A percentile compares a stretch with the other conserved stretches of the same genome.
Conservation (phyloP, 306 rosid species). For the Calophaca sinica region DNA sequence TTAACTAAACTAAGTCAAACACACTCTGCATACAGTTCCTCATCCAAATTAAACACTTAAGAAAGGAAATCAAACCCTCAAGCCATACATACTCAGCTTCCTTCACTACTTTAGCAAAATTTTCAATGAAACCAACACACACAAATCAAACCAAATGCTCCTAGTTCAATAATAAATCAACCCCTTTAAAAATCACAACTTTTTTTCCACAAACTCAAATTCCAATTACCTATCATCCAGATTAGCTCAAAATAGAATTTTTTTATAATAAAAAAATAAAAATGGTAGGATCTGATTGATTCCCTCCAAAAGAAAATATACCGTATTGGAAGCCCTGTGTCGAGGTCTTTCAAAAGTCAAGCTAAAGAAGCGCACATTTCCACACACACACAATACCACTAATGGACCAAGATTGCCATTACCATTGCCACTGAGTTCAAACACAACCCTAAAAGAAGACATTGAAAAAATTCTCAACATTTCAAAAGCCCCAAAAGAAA, state of each 20-base stretch:
- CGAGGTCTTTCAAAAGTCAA: conserved; percentile 89
- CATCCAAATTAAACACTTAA: conserved; percentile 25
- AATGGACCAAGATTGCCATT: conserved; percentile 55
- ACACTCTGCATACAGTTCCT: conserved; percentile 39
- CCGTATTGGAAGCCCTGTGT: conserved; percentile 79
- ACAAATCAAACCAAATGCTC: conserved; percentile 21
- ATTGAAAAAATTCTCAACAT: conserved; percentile 34
- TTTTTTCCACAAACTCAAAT: conserved; percentile 30
- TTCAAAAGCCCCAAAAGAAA: conserved; percentile 43
- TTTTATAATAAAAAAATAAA: not conserved
- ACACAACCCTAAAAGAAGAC: conserved; percentile 23
- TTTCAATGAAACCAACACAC: conserved; percentile 28
- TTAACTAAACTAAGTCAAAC: conserved; percentile 1
- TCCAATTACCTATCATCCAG: conserved; percentile 1
- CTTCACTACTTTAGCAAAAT: conserved; percentile 15
- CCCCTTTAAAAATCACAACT: conserved; percentile 8
- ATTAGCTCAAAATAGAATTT: conserved; percentile 13
- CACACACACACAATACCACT: conserved; percentile 44
- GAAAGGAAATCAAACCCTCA: not conserved
- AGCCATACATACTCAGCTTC: conserved; percentile 21
- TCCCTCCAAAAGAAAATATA: conserved; percentile 53
- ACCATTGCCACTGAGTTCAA: conserved; percentile 45
- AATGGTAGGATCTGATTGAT: conserved; percentile 27
- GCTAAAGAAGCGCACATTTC: conserved; percentile 90
- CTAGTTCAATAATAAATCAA: conserved; percentile 28